phyloP scores from a whole-genome alignment of 192 early-diverging fungal genomes.

The Coemansia guatemalensis region DNA sequence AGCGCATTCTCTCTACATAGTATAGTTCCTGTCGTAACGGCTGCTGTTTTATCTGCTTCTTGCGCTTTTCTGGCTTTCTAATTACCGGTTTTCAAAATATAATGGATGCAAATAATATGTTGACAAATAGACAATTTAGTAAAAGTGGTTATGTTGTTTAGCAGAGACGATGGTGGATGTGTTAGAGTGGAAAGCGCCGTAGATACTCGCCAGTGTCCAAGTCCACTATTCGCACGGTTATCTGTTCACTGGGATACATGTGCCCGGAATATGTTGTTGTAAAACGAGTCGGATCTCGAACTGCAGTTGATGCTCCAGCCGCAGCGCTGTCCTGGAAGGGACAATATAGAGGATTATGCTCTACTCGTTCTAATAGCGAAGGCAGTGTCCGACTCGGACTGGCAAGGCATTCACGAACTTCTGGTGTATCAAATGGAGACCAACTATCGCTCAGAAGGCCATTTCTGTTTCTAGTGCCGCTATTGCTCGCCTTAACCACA shows the following conservation, averaged over 20 bases:
- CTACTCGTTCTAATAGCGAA: constrained; percentile 21
- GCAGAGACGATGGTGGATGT: not conserved
- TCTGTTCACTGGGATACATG: constrained; percentile 22
- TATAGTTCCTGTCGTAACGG: not conserved
- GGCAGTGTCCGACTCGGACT: not conserved
- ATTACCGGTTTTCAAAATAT: too few relatives aligned
- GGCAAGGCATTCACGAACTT: constrained; percentile 21
- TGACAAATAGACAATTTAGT: not conserved
- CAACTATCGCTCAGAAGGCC: constrained; percentile 15
- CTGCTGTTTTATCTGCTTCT: not conserved
- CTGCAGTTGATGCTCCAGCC: not conserved
- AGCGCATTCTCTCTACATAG: constrained; percentile 2
- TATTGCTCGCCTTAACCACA: not conserved
- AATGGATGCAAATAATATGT: too few relatives aligned
- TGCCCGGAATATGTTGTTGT: constrained; percentile 31
- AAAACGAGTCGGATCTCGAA: constrained; percentile 9
- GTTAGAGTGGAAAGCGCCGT: constrained; percentile 17
- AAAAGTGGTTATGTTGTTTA: not conserved
- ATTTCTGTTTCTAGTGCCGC: not conserved
- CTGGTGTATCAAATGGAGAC: constrained; percentile 35
- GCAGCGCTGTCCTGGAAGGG: not conserved
- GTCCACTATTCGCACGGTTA: constrained; percentile 31
- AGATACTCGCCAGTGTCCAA: constrained; percentile 46
- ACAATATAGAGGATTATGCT: constrained; percentile 21
- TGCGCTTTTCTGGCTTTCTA: not conserved